A percentile compares a stretch with the other conserved stretches of the same genome.
These are phyloP conservation scores for Rhododendron mucronatum DNA, from an alignment of 148 eudicot genomes.

Conservation along the genomic window DNA sequence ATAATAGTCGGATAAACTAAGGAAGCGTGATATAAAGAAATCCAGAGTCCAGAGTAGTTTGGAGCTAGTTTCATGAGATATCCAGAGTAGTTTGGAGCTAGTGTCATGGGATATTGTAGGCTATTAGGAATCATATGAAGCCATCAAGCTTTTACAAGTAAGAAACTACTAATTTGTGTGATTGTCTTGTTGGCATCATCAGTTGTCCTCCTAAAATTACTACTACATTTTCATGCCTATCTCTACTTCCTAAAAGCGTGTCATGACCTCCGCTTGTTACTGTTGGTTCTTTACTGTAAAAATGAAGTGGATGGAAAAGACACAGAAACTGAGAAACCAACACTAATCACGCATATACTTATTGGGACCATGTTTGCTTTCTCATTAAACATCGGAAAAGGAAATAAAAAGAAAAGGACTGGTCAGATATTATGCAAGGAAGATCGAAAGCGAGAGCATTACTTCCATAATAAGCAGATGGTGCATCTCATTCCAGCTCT, in stretches of 20 bases:
- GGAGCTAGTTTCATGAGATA: neutral
- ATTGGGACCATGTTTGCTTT: neutral
- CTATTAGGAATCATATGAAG: neutral
- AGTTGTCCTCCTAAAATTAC: neutral
- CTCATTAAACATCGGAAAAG: neutral
- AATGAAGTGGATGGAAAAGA: neutral
- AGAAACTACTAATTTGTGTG: neutral
- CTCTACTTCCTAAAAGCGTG: neutral
- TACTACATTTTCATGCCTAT: neutral
- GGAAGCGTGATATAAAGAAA: neutral
- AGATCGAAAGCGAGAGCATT: conserved; percentile 21
- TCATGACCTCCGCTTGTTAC: neutral
- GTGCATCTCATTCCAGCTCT: conserved; percentile 99
- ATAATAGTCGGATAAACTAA: neutral
- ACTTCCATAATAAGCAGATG: conserved; percentile 99
- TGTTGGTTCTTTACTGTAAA: neutral
- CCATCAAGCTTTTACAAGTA: neutral
- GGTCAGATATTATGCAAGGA: neutral
- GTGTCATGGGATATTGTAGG: neutral
- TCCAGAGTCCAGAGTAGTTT: neutral
- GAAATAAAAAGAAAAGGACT: neutral
- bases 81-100: neutral
- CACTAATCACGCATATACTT: neutral
- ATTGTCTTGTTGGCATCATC: neutral
- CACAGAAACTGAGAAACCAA: neutral